Evolutionary conservation across 495 filamentous ascomycete species (phyloP).

Genomic region (Penicillium arizonense): DNA sequence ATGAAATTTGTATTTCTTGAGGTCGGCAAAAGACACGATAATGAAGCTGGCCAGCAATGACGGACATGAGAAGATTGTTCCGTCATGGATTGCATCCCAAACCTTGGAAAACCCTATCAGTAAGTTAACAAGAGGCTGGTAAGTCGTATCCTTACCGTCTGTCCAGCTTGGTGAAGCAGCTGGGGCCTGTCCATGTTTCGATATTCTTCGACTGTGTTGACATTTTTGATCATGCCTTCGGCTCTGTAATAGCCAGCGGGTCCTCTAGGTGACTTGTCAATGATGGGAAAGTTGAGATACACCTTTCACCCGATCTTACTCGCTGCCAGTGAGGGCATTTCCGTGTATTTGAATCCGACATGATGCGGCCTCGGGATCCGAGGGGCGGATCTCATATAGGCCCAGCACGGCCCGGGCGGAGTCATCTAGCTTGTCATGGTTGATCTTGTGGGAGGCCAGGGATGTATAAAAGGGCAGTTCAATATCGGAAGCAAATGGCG

Average conservation of each 20-base stretch:
- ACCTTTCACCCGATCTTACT: constrained; percentile 65
- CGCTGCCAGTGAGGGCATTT: constrained; percentile 75
- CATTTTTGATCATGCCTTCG: constrained; percentile 92
- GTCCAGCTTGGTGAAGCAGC: constrained; percentile 70
- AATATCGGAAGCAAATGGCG: constrained; percentile 87
- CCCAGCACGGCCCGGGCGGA: constrained; percentile 85
- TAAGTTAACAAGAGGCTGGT: not conserved
- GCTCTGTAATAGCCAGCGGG: constrained; percentile 72
- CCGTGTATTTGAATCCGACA: constrained; percentile 86
- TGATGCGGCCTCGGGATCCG: constrained; percentile 65
- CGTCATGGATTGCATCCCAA: constrained; percentile 95
- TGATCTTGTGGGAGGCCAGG: constrained; percentile 85
- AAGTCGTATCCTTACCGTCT: constrained; percentile 55
- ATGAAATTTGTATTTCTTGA: constrained; percentile 93
- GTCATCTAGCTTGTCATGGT: constrained; percentile 94
- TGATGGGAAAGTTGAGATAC: not conserved
- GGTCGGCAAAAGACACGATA: constrained; percentile 88
- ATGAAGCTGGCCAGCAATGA: constrained; percentile 85
- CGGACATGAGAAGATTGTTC: constrained; percentile 90
- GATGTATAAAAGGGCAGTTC: constrained; percentile 92
- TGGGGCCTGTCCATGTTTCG: constrained; percentile 67
- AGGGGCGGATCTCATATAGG: constrained; percentile 77
- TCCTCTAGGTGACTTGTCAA: constrained; percentile 50
- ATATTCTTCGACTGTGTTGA: constrained; percentile 95
- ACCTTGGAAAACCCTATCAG: constrained; percentile 52